Percentiles rank a stretch among this genome's conserved stretches.
Conservation (phyloP, 805 yeast species). For the Nakazawaea populi region DNA sequence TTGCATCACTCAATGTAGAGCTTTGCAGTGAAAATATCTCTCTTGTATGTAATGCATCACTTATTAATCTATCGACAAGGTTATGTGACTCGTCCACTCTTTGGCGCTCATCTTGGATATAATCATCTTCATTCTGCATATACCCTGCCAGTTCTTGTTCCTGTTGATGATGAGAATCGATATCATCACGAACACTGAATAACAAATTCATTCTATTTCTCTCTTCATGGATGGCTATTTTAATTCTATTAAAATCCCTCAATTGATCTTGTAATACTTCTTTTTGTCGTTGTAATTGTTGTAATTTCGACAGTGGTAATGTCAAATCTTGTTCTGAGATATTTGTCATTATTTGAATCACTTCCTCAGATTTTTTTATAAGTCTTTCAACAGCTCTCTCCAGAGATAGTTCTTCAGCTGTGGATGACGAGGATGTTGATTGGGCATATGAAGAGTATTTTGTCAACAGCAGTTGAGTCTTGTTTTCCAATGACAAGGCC, state of each 20-base stretch:
- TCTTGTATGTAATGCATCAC: conserved; percentile 85
- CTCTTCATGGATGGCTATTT: conserved; percentile 58
- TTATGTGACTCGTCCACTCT: conserved; percentile 69
- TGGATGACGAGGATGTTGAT: conserved; percentile 40
- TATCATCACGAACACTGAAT: conserved; percentile 72
- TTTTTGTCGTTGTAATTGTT: conserved; percentile 77
- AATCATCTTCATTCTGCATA: conserved; percentile 49
- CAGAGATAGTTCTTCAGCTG: conserved; percentile 40
- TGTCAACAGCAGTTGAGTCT: conserved; percentile 49
- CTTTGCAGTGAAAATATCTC: conserved; percentile 79
- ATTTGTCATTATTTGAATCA: conserved; percentile 44
- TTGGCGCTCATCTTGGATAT: conserved; percentile 70
- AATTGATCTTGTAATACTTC: conserved; percentile 71
- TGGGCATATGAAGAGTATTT: conserved; percentile 50
- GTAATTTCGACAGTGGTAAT: conserved; percentile 66
- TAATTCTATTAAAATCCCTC: conserved; percentile 54
- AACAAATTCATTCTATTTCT: conserved; percentile 71
- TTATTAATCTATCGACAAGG: conserved; percentile 71
- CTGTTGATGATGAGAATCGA: conserved; percentile 57
- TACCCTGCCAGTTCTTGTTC: conserved; percentile 15
- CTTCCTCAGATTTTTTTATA: conserved; percentile 48
- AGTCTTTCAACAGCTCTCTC: conserved; percentile 44
- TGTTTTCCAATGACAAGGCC: conserved; percentile 64
- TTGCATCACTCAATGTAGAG: conserved; percentile 54
- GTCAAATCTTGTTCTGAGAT: conserved; percentile 50